Evolutionary conservation across 1,284 basidiomycete genomes (phyloP), one percentile per base, ranked within the genome.

Genomic region (Cerrena zonata): DNA sequence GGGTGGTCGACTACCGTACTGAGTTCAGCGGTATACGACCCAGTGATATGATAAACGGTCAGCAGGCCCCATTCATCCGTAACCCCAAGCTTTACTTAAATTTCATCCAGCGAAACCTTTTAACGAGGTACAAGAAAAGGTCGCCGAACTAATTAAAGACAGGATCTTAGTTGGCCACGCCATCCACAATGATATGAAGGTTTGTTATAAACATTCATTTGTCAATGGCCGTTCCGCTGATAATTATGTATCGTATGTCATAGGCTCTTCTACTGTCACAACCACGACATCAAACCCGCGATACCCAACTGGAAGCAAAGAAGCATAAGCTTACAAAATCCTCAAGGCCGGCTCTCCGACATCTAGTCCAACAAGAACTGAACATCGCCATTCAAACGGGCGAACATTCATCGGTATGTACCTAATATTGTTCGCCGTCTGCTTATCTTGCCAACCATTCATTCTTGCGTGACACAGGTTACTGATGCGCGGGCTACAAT

Each of bases 401-500:
- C 2, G 86, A 94, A 58, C 94, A 96, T 65, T 88, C 79, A 40
- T 94, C 91, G 65, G 92, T 94, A 65, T 43, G 78, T 65, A 12
- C 18, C 19, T 23, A 36, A 18, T 34, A 34, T 19, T 24, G 34
- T n/a, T 41, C 38, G 15, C 15, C 24, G 19, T 4, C 10, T 48
- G 43, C 2, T 15, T 5, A 5, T n/a, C 5, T 4, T 37, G 22
- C 11, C 22, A 44, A 44, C 42, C 39, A 10, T 44, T 24, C 22
- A 44, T 25, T 18, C 39, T 18, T 18, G 21, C 10, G 10, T 5
- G 12, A 48, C 45, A 40, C 36, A 94, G 92, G 82, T 95, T 5
- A 91, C 85, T 22, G 94, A 99, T 65, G 94, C 95, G 1, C 78
- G 93, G 44, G 94, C 94, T 0, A 93, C 95, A 0, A 98, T 99